Conservation (phyloP, 768 basidiomycete genomes). For the Pisolithus albus region DNA sequence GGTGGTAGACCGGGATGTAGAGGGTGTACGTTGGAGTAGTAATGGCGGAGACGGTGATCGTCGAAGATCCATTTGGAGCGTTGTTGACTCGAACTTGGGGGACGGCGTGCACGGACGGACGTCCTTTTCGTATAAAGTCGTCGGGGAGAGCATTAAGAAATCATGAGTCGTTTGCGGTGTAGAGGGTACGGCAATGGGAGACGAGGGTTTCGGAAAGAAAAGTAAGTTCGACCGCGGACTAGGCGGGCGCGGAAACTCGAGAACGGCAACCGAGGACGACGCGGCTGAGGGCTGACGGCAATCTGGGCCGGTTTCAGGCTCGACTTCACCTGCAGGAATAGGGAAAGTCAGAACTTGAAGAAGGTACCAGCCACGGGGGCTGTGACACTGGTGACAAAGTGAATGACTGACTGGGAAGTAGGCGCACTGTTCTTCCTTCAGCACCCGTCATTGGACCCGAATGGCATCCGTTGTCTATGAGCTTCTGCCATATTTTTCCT, state of each 20-base stretch:
- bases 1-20: not conserved
- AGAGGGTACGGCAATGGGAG: conserved; percentile 1
- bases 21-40: conserved; percentile 4
- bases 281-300: too few relatives aligned
- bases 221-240: not conserved
- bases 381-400: conserved; percentile 11
- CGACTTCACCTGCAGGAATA: not conserved
- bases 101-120: conserved; percentile 1
- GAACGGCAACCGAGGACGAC: not conserved
- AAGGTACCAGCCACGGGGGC: conserved; percentile 11
- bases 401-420: conserved; percentile 13
- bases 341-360: not conserved
- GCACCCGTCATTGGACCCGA: not conserved
- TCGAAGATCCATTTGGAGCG: conserved; percentile 6
- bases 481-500: conserved; percentile 25
- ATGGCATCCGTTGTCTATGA: conserved; percentile 27
- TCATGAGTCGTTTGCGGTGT: not conserved
- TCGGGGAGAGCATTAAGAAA: not conserved
- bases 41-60: conserved; percentile 21
- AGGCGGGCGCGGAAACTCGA: not conserved
- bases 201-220: conserved; percentile 1
- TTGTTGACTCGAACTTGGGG: conserved; percentile 1
- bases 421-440: conserved; percentile 11
- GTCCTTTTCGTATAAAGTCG: not conserved
- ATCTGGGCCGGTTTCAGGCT: not conserved